A percentile compares a stretch with the other conserved stretches of the same genome.
These are phyloP conservation scores for Piper longum DNA, from an alignment of 164 flowering plant genomes.

Conservation along the genomic window DNA sequence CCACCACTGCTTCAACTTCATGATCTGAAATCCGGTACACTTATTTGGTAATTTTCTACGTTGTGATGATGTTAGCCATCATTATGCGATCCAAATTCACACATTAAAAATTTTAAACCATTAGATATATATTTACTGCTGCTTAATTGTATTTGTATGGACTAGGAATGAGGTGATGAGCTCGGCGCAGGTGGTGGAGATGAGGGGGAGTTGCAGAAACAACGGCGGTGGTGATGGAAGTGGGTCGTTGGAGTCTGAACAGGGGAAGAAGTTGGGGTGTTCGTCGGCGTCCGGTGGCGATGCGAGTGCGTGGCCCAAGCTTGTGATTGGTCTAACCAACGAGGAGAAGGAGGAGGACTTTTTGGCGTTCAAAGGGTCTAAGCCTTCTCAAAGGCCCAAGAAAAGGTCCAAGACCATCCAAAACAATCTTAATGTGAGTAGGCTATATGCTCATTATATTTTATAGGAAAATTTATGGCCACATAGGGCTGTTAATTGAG, in stretches of 20 bases:
- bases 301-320: conserved; percentile 65
- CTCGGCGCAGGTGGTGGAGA: conserved; percentile 14
- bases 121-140: too few relatives aligned
- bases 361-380: conserved; percentile 78
- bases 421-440: conserved; percentile 72
- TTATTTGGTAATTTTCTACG: too few relatives aligned
- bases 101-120: too few relatives aligned
- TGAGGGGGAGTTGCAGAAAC: background rate
- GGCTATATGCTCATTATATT: too few relatives aligned
- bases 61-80: too few relatives aligned
- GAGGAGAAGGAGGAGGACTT: conserved; percentile 97
- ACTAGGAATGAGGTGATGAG: conserved; percentile 26
- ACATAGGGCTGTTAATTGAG: too few relatives aligned
- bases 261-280: conserved; percentile 51
- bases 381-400: conserved; percentile 87
- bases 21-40: too few relatives aligned
- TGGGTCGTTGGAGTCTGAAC: conserved; percentile 47
- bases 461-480: too few relatives aligned
- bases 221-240: conserved; percentile 9
- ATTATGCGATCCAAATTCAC: too few relatives aligned
- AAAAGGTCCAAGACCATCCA: conserved; percentile 81
- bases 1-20: too few relatives aligned
- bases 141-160: too few relatives aligned
- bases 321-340: conserved; percentile 63
- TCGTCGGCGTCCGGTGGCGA: conserved; percentile 48